Conservation (phyloP, 495 filamentous ascomycete species). For the Cladorrhinum samala region DNA sequence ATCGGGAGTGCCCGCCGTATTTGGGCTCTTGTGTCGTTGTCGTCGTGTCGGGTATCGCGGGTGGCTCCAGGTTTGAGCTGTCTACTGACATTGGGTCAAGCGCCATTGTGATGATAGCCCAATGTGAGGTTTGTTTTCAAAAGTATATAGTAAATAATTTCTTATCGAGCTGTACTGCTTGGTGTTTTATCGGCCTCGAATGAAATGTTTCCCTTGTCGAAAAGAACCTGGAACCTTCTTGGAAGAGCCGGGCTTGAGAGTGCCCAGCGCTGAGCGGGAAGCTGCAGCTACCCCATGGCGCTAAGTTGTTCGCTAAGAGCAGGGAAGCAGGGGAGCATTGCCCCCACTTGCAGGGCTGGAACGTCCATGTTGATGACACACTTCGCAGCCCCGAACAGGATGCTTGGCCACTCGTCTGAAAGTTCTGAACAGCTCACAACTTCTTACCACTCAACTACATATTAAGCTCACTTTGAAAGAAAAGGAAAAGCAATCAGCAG, state of each 20-base stretch:
- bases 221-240: too few species aligned
- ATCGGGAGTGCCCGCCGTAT: slow-evolving; percentile 62
- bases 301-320: not conserved
- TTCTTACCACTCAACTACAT: too few species aligned
- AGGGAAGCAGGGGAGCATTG: not conserved
- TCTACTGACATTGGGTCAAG: slow-evolving; percentile 28
- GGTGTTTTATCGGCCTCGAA: too few species aligned
- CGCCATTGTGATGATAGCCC: slow-evolving; percentile 14
- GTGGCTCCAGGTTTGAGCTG: slow-evolving; percentile 25
- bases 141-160: not conserved
- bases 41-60: slow-evolving; percentile 16
- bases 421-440: not conserved
- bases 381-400: not conserved
- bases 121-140: not conserved
- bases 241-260: too few species aligned
- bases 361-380: not conserved
- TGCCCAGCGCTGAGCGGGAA: not conserved
- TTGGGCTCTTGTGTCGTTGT: slow-evolving; percentile 34
- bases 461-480: too few species aligned
- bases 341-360: slow-evolving; percentile 2
- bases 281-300: not conserved
- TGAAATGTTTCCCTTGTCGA: too few species aligned
- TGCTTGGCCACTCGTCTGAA: not conserved
- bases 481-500: too few species aligned
- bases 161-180: too few species aligned